phyloP scores from a whole-genome alignment of 208 protist genomes.

The Novymonas esmeraldas region DNA sequence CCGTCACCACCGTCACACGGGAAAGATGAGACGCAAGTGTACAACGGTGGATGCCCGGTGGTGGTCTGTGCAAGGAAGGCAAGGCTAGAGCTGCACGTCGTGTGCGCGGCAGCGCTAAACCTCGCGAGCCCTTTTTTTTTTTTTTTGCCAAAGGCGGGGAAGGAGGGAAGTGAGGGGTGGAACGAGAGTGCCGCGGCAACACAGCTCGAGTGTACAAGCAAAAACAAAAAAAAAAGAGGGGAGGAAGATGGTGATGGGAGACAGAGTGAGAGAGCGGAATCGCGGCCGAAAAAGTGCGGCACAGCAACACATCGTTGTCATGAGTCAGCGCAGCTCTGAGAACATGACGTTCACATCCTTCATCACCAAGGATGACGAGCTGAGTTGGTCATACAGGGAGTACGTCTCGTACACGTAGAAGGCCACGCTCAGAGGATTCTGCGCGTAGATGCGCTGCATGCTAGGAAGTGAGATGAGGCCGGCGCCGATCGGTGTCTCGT shows the following conservation, averaged over 20 bases:
- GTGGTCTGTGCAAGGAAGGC: too few relatives aligned
- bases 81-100: too few relatives aligned
- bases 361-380: slow-evolving; percentile 84
- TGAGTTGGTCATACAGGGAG: slow-evolving; percentile 86
- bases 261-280: neutral
- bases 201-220: neutral
- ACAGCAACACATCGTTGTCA: too few relatives aligned
- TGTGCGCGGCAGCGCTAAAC: too few relatives aligned
- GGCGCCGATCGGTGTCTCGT: slow-evolving; percentile 86
- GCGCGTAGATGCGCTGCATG: slow-evolving; percentile 62
- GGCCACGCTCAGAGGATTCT: slow-evolving; percentile 71
- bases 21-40: too few relatives aligned
- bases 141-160: neutral
- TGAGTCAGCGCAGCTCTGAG: slow-evolving; percentile 59
- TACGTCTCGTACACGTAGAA: slow-evolving; percentile 93
- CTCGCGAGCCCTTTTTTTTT: too few relatives aligned
- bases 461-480: slow-evolving; percentile 79
- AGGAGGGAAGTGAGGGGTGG: neutral
- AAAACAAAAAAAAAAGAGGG: neutral
- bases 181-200: neutral
- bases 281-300: neutral
- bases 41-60: too few relatives aligned
- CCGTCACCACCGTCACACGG: too few relatives aligned
- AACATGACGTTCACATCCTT: slow-evolving; percentile 84
- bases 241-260: too few relatives aligned